Conservation (phyloP, 225 moss, liverwort and hornwort genomes). For the Asterella californica region DNA sequence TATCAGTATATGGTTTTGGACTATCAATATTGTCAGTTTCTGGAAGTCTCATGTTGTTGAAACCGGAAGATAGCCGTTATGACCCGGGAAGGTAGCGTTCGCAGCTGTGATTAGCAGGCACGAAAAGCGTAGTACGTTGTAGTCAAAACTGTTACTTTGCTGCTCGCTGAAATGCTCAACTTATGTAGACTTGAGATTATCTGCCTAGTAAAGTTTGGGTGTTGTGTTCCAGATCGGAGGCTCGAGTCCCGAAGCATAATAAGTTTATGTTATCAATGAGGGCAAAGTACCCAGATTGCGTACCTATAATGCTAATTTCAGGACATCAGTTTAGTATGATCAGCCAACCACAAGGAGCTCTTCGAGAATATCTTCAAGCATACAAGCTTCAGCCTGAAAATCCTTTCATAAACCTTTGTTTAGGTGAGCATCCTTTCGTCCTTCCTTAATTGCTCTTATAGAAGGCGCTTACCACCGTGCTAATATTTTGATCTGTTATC, state of each 20-base stretch:
- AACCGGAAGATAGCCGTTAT: too few species aligned
- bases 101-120: too few species aligned
- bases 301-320: conserved; percentile 80
- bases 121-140: not conserved
- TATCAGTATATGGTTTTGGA: too few species aligned
- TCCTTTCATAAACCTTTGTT: conserved; percentile 94
- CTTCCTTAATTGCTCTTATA: not conserved
- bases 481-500: too few species aligned
- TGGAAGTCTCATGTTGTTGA: too few species aligned
- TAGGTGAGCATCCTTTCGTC: conserved; percentile 47
- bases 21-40: too few species aligned
- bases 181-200: not conserved
- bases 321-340: conserved; percentile 97
- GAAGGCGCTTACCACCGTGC: not conserved
- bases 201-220: not conserved
- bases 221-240: conserved; percentile 59
- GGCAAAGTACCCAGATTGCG: conserved; percentile 69
- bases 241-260: conserved; percentile 77
- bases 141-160: not conserved
- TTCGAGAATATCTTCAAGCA: conserved; percentile 90
- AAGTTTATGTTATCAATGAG: conserved; percentile 88
- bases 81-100: too few species aligned
- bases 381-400: conserved; percentile 86
- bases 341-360: conserved; percentile 96
- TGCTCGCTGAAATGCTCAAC: not conserved